Conservation (phyloP, 805 yeast species). For the Suhomyces faveliae region DNA sequence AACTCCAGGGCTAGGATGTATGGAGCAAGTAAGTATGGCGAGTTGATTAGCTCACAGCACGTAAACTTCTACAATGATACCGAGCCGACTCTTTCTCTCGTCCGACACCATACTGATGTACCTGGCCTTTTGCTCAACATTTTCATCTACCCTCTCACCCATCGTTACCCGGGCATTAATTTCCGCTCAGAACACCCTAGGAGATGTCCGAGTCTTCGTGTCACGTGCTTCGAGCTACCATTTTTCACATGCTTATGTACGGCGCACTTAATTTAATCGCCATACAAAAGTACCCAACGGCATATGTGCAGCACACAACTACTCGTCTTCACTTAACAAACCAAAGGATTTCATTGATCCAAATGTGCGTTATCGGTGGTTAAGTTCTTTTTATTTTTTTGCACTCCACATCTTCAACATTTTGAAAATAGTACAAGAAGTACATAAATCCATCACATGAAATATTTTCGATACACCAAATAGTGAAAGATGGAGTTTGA, state of each 20-base stretch:
- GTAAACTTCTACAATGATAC: no score
- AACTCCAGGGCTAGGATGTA: no score
- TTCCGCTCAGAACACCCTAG: no score
- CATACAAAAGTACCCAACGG: background rate
- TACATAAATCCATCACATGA: background rate
- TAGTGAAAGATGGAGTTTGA: constrained; percentile 2
- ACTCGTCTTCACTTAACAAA: background rate
- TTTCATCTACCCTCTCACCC: no score
- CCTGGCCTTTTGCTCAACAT: no score
- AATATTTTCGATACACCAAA: background rate
- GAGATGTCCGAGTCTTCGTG: background rate
- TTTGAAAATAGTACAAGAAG: background rate
- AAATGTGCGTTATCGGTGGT: background rate
- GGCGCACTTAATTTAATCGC: background rate
- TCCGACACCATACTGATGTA: no score
- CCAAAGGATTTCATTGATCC: background rate
- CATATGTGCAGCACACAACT: background rate
- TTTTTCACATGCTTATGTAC: background rate
- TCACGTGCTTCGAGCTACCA: background rate
- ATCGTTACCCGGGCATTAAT: background rate
- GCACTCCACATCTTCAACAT: background rate
- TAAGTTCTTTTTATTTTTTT: background rate
- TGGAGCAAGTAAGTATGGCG: no score
- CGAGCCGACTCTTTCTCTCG: no score
- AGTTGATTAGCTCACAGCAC: no score